phyloP scores from a whole-genome alignment of 352 stramenopile species.

The Nothophytophthora sp. region DNA sequence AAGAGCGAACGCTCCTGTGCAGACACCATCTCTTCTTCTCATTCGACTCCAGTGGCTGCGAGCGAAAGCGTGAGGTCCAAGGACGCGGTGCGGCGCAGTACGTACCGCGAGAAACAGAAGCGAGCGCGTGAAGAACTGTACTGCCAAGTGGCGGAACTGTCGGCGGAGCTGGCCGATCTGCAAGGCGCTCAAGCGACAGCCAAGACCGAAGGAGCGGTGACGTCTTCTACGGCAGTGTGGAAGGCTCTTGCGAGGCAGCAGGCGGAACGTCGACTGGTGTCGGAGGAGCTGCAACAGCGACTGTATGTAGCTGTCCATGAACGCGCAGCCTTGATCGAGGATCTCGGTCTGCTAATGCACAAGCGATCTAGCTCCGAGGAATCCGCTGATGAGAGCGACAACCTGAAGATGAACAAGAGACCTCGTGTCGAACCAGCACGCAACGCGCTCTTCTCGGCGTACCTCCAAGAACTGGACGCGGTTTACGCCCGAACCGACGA shows the following conservation, averaged over 20 bases:
- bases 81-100: constrained; percentile 9
- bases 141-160: constrained; percentile 9
- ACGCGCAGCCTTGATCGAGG: constrained; percentile 3
- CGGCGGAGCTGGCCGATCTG: constrained; percentile 8
- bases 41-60: too few species aligned
- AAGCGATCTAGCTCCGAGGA: background rate
- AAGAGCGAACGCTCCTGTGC: too few species aligned
- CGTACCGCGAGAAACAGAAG: constrained; percentile 27
- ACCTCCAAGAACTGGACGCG: constrained; percentile 7
- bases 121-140: constrained; percentile 16
- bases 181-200: background rate
- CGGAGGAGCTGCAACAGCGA: constrained; percentile 10
- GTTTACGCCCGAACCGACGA: constrained; percentile 22
- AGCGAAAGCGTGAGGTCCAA: too few species aligned
- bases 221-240: constrained; percentile 6
- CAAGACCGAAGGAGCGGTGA: background rate
- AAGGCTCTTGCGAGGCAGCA: constrained; percentile 15
- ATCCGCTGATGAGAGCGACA: constrained; percentile 2
- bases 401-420: too few species aligned
- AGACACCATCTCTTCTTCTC: too few species aligned
- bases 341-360: constrained; percentile 4
- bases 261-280: constrained; percentile 1
- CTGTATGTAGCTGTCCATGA: constrained; percentile 1
- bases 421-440: too few species aligned
- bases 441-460: too few species aligned